These are phyloP conservation scores for Cymbidium sinense DNA, from an alignment of 106 monocot genomes.

Conservation along the genomic window DNA sequence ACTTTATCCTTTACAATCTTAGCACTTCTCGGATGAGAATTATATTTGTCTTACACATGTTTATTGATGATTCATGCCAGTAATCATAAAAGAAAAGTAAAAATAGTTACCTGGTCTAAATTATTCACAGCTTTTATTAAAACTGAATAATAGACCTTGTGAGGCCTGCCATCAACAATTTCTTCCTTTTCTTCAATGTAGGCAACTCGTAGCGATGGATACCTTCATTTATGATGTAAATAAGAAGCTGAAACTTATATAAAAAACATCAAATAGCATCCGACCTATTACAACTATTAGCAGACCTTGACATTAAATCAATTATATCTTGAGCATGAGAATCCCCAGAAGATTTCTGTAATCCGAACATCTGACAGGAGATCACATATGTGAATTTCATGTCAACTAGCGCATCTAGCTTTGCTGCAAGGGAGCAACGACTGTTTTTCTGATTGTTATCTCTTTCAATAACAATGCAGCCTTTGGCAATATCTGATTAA, in stretches of 20 bases:
- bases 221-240: slow-evolving; percentile 30
- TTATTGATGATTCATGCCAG: background rate
- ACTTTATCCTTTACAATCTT: background rate
- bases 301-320: slow-evolving; percentile 61
- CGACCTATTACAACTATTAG: background rate
- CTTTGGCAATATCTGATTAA: slow-evolving; percentile 43
- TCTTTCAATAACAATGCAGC: slow-evolving; percentile 30
- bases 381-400: slow-evolving; percentile 75
- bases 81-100: background rate
- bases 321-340: slow-evolving; percentile 66
- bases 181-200: slow-evolving; percentile 77
- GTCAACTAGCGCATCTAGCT: slow-evolving; percentile 53
- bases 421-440: slow-evolving; percentile 26
- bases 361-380: slow-evolving; percentile 63
- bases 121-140: slow-evolving; percentile 63
- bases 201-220: slow-evolving; percentile 57
- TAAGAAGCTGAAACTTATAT: background rate
- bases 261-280: background rate
- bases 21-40: background rate
- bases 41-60: background rate
- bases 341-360: slow-evolving; percentile 49
- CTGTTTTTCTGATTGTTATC: slow-evolving; percentile 30
- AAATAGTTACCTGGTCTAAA: slow-evolving; percentile 50
- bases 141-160: slow-evolving; percentile 60
- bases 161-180: slow-evolving; percentile 18